Base-by-base conservation (phyloP, 2,329 filamentous ascomycete genomes). In the Xylariaceae sp. region DNA sequence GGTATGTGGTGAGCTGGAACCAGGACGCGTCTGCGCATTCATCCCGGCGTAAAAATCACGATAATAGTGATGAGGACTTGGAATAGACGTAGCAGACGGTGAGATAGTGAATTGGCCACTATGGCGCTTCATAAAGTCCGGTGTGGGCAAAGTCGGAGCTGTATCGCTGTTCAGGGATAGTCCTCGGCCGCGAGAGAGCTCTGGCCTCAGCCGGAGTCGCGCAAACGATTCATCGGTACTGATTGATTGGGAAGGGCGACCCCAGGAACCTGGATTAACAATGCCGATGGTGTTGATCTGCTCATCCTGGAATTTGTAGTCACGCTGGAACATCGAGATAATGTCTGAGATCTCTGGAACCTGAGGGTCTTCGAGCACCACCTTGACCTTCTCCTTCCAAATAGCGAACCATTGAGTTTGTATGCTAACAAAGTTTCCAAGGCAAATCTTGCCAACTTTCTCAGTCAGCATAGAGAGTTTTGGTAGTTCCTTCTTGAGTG, bases 401-500 rank as follows among this genome's bases (percentile, higher is more conserved):
- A 91, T 86, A 53, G 81, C 81, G 70, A 88, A 93, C 93, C 93
- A 99, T 47, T 85, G 81, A 18, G 85, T 82, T 73, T 97, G 93
- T 44, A 96, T 88, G 61, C 89, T 86, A 63, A 97, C 85, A 67
- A 98, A 91, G 66, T 91, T 92, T 54, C 83, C 85, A 43, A 96
- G 80, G 66, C 91, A 93, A 20, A 89, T 88, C 66, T 92, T 90
- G 66, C 95, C 91, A 59, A 97, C 79, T 66, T 88, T 89, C 59
- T 91, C 90, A 1, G 93, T 97, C 61, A 95, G 77, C 7, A 79
- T 76, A 49, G 95, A 96, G 16, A 99, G 81, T 70, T 88, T 88
- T 1, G 93, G 93, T 45, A 99, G 81, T 71, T 98, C 93, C 63
- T 93, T 89, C 74, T 96, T 97, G 57, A 98, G 80, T 0, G 93